A percentile compares a stretch with the other conserved stretches of the same genome.
phyloP scores from a whole-genome alignment of 2,329 filamentous ascomycete genomes.

The Colletotrichum falcatum region DNA sequence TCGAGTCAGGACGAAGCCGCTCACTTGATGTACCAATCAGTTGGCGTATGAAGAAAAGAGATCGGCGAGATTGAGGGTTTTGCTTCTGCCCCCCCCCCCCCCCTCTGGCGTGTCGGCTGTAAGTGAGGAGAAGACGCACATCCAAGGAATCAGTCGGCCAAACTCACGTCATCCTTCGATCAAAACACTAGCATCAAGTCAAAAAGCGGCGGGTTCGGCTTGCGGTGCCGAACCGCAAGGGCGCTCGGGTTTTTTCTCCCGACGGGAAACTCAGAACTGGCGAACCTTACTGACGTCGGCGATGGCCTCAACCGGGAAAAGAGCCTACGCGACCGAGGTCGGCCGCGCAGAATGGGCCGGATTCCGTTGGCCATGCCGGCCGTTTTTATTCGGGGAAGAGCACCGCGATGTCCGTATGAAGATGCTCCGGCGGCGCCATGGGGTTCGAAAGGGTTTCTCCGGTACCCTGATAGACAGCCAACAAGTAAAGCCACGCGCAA shows the following conservation, averaged over 20 bases:
- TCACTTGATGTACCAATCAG: not conserved
- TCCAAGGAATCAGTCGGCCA: not conserved
- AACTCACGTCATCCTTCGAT: conserved; percentile 1
- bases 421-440: not conserved
- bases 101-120: not conserved
- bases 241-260: not conserved
- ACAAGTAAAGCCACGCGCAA: not conserved
- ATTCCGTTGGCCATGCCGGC: not conserved
- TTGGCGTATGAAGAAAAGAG: not conserved
- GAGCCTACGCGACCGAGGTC: not conserved
- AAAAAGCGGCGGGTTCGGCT: not conserved
- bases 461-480: not conserved
- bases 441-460: too few species aligned
- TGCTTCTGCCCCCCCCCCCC: not conserved
- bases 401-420: not conserved
- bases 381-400: not conserved
- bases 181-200: not conserved
- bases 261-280: too few species aligned
- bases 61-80: too few species aligned
- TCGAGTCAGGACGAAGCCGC: not conserved
- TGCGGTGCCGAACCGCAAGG: too few species aligned
- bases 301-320: not conserved
- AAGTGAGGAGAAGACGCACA: not conserved
- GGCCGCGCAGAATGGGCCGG: not conserved
- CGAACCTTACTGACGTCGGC: not conserved